Evolutionary conservation across 176 grass and related monocot genomes (phyloP).

Genomic region (Oryza rufipogon): DNA sequence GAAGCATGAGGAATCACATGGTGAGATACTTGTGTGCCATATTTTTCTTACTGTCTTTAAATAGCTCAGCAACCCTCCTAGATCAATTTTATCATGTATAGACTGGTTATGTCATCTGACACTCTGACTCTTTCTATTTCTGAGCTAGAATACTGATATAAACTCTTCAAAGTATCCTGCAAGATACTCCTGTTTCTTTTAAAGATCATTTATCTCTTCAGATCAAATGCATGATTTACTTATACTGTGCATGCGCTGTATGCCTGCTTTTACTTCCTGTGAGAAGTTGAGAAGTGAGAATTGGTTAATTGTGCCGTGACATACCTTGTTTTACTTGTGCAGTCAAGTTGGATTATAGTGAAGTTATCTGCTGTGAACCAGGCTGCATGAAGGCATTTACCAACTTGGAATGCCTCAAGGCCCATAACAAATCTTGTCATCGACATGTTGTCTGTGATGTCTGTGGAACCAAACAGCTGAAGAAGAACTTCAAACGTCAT

Average conservation of each 20-base stretch:
- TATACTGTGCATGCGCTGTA: conserved; percentile 3
- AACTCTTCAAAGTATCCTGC: background rate
- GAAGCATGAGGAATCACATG: conserved; percentile 77
- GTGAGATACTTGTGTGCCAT: conserved; percentile 39
- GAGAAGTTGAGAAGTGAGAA: background rate
- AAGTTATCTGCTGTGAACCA: conserved; percentile 67
- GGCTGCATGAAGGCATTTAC: conserved; percentile 67
- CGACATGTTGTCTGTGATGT: conserved; percentile 57
- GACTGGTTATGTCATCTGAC: background rate
- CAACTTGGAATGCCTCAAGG: conserved; percentile 63
- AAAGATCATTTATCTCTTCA: background rate
- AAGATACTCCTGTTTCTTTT: background rate
- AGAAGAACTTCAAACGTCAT: conserved; percentile 85
- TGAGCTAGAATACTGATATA: no score
- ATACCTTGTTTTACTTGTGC: conserved; percentile 22
- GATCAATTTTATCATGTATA: background rate
- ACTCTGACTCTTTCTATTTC: background rate
- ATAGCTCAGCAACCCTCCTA: background rate
- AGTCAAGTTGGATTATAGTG: conserved; percentile 70
- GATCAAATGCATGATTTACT: background rate
- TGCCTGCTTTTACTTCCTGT: conserved; percentile 6
- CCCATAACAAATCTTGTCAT: conserved; percentile 65
- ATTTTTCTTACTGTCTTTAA: conserved; percentile 28
- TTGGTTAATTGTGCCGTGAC: conserved; percentile 5
- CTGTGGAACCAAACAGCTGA: conserved; percentile 73